These are phyloP conservation scores for Phytophthora constricta DNA, from an alignment of 352 stramenopile genomes.

Conservation along the genomic window DNA sequence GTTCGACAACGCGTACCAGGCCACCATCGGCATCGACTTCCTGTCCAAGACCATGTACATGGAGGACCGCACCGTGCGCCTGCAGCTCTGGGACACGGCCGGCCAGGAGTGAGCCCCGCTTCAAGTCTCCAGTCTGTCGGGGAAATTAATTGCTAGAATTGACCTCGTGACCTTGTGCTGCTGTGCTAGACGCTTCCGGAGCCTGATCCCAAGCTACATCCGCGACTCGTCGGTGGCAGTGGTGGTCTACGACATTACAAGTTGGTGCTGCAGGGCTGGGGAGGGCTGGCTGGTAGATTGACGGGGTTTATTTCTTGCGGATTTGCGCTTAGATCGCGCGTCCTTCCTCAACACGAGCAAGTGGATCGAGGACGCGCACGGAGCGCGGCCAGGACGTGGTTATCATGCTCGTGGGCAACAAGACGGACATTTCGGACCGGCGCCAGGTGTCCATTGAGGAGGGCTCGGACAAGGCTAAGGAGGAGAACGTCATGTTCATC, in stretches of 20 bases:
- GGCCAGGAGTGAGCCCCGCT: slow-evolving; percentile 96
- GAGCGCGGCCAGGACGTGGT: slow-evolving; percentile 99
- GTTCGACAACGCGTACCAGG: slow-evolving; percentile 97
- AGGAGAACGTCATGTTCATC: slow-evolving; percentile 99
- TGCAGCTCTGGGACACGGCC: slow-evolving; percentile 99
- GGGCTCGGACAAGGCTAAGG: slow-evolving; percentile 97
- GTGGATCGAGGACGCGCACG: slow-evolving; percentile 98
- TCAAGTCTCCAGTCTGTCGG: background rate
- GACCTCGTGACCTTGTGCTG: slow-evolving; percentile 2
- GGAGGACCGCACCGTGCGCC: slow-evolving; percentile 97
- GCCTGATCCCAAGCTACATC: slow-evolving; percentile 97
- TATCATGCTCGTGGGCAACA: slow-evolving; percentile 99
- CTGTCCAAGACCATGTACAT: slow-evolving; percentile 99
- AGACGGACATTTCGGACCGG: slow-evolving; percentile 99
- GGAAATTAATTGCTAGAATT: slow-evolving; percentile 2
- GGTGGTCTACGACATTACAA: slow-evolving; percentile 99
- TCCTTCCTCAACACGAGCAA: slow-evolving; percentile 99
- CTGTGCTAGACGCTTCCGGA: slow-evolving; percentile 85
- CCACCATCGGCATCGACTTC: slow-evolving; percentile 99
- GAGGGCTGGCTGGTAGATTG: slow-evolving; percentile 1
- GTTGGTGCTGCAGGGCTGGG: slow-evolving; percentile 51
- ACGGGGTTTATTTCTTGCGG: slow-evolving; percentile 11
- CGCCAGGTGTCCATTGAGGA: slow-evolving; percentile 98
- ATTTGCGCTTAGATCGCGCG: slow-evolving; percentile 93
- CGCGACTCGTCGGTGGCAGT: slow-evolving; percentile 99